Evolutionary conservation across 306 rosid genomes (phyloP), one percentile per base, ranked within the genome.

Genomic region (Pyrus betulifolia): DNA sequence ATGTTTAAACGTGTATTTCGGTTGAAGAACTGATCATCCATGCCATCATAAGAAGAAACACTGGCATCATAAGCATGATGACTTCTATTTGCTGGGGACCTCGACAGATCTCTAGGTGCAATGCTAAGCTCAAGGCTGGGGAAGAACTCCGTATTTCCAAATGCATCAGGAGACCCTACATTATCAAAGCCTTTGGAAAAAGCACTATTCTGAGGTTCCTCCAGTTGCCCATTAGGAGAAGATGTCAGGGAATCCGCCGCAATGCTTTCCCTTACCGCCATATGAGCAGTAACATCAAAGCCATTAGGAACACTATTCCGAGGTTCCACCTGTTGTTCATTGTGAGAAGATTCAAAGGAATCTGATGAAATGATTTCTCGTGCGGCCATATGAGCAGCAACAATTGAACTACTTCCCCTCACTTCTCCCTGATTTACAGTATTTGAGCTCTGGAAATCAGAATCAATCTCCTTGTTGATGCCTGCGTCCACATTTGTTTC

Each of bases 51-150:
- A 74, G 98, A 92, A 67, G 96, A 92, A 65, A 89, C 40, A 63
- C 96, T 94, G 33, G 90, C 90, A 79, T 92, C 93, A 85, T 91
- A 89, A 44, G 90, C 88, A 82, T 68, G 72, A 45, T 74, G 78
- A 74, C 86, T 83, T 79, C 80, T 77, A 40, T 82, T 57, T 46
- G 76, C 73, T 49, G 89, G 78, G 38, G 84, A 88, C 84, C 80
- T 87, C 38, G 76, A 71, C 68, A 83, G 68, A 65, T 82, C 89
- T 57, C 58, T 78, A 33, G 62, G 76, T 51, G 64, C 17, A 45
- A 71, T 81, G 46, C 86, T 79, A 71, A 81, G 71, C 82, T 89
- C 86, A 54, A 86, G 76, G 84, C 78, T 70, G 18, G 74, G 83
- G 85, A 75, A 69, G 70, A 78, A 74, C 27, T 85, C 88, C 54